These are phyloP conservation scores for Cucumis cinereus DNA, from an alignment of 306 rosid genomes.

Conservation along the genomic window DNA sequence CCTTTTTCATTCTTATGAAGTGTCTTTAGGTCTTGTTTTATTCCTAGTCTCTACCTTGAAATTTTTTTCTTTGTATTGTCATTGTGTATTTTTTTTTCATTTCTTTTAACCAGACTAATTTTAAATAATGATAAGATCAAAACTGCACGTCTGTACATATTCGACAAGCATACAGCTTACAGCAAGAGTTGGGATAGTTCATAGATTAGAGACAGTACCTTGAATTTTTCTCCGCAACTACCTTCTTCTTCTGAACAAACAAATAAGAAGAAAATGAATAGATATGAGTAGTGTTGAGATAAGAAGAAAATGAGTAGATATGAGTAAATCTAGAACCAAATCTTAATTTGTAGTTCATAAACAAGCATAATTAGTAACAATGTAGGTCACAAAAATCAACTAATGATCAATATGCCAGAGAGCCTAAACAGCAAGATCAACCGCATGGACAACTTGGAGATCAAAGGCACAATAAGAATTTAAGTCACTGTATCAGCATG, in stretches of 20 bases:
- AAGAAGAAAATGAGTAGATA: background rate
- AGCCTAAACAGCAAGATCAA: background rate
- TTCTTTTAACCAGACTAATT: background rate
- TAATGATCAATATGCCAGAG: background rate
- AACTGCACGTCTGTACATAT: background rate
- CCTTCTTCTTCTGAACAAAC: conserved; percentile 1
- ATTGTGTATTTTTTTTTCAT: background rate
- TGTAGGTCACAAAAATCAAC: background rate
- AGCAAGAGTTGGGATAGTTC: background rate
- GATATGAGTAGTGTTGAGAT: too few relatives aligned
- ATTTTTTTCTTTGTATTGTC: background rate
- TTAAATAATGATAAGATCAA: background rate
- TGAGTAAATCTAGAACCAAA: background rate
- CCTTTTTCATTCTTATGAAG: background rate
- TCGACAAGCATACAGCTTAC: background rate
- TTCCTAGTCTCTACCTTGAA: background rate
- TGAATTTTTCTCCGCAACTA: background rate
- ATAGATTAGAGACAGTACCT: background rate
- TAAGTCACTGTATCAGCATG: background rate
- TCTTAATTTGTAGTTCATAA: too few relatives aligned
- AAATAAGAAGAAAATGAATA: background rate
- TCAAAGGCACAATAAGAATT: background rate
- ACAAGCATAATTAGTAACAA: background rate
- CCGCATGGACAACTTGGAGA: background rate
- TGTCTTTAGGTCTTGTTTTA: background rate